phyloP scores from a whole-genome alignment of 768 basidiomycete genomes.

The Lentinula aciculospora region DNA sequence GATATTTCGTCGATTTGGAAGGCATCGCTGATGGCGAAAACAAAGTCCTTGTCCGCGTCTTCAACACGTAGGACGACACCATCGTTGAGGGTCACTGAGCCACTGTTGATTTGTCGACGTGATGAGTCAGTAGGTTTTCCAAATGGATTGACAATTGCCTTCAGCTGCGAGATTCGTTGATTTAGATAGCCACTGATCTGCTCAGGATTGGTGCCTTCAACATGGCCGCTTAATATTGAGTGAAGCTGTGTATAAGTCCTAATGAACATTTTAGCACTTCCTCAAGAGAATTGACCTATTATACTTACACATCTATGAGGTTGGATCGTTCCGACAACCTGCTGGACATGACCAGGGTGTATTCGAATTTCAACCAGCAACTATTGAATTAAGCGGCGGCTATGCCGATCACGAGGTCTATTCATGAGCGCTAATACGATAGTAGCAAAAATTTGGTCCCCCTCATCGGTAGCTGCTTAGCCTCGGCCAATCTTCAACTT shows the following conservation, averaged over 20 bases:
- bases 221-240: conserved; percentile 48
- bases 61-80: conserved; percentile 59
- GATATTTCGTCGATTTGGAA: conserved; percentile 79
- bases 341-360: conserved; percentile 28
- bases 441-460: not conserved
- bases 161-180: conserved; percentile 52
- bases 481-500: no score
- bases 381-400: no score
- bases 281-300: conserved; percentile 5
- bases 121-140: conserved; percentile 66
- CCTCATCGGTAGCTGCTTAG: no score
- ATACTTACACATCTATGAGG: conserved; percentile 63
- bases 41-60: conserved; percentile 63
- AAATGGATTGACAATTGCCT: conserved; percentile 57
- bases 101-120: conserved; percentile 57
- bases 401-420: no score
- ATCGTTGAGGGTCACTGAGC: conserved; percentile 64
- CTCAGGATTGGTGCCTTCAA: conserved; percentile 52
- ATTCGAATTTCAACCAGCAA: not conserved
- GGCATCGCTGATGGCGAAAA: conserved; percentile 63
- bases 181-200: conserved; percentile 55
- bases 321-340: conserved; percentile 58
- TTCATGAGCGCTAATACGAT: no score
- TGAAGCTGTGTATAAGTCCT: conserved; percentile 68
- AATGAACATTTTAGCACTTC: not conserved